A percentile compares a stretch with the other conserved stretches of the same genome.
Evolutionary conservation across 352 stramenopile genomes (phyloP).

Genomic region (Phytophthora citricola): DNA sequence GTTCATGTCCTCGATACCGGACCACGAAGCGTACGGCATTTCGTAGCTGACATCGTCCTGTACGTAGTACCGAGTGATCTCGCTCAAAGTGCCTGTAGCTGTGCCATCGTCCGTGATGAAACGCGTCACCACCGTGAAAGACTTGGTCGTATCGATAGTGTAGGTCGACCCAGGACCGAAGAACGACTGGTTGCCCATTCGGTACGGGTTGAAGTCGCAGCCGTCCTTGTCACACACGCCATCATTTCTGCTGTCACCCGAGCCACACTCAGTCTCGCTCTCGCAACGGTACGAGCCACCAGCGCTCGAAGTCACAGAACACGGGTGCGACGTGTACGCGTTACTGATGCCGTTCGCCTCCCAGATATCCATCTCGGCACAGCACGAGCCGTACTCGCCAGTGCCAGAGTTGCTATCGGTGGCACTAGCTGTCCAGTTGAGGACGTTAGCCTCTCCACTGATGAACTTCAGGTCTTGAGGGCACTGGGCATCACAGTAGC

Average conservation of each 20-base stretch:
- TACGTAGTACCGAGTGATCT: constrained; percentile 30
- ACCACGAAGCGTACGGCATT: constrained; percentile 23
- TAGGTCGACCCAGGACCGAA: constrained; percentile 29
- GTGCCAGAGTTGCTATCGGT: constrained; percentile 46
- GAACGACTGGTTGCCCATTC: constrained; percentile 40
- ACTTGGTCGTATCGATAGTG: constrained; percentile 30
- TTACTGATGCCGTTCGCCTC: constrained; percentile 59
- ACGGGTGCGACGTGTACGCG: constrained; percentile 57
- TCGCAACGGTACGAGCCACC: constrained; percentile 38
- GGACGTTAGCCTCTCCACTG: constrained; percentile 66
- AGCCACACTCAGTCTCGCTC: constrained; percentile 20
- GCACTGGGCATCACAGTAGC: constrained; percentile 69
- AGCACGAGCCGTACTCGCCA: constrained; percentile 63
- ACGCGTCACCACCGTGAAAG: constrained; percentile 34
- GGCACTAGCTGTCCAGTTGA: constrained; percentile 46
- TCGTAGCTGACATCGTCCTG: constrained; percentile 22
- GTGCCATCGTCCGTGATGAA: constrained; percentile 37
- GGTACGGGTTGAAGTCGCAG: constrained; percentile 38
- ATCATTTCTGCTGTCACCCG: constrained; percentile 15
- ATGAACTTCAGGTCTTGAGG: constrained; percentile 73
- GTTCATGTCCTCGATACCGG: constrained; percentile 25
- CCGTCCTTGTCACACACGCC: constrained; percentile 37
- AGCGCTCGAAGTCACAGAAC: constrained; percentile 19
- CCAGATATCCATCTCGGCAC: constrained; percentile 68
- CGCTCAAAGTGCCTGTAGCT: constrained; percentile 17